Conservation (phyloP, 257 asterid genomes). For the Fraxinus anomala region DNA sequence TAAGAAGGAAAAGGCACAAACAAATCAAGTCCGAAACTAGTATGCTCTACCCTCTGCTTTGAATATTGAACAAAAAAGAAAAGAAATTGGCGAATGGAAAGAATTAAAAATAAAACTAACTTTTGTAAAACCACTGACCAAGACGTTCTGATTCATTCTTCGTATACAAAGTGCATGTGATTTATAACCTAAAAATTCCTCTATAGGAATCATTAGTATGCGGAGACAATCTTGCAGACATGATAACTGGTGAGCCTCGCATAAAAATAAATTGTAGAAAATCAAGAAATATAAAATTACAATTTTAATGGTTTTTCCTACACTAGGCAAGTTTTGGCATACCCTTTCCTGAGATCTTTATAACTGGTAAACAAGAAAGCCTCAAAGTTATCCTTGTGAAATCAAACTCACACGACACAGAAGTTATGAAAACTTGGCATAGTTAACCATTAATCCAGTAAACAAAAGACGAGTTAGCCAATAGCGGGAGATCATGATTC, state of each 20-base stretch:
- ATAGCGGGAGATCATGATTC: constrained; percentile 14
- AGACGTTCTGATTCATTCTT: background rate
- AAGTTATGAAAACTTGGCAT: background rate
- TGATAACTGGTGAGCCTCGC: background rate
- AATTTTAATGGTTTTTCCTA: background rate
- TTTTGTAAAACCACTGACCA: constrained; percentile 7
- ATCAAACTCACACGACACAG: background rate
- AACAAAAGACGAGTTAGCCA: constrained; percentile 1
- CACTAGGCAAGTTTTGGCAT: constrained; percentile 3
- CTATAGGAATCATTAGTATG: background rate
- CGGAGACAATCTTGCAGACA: constrained; percentile 1
- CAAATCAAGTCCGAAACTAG: constrained; percentile 7
- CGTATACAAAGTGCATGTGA: constrained; percentile 11
- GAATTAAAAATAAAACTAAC: constrained; percentile 8
- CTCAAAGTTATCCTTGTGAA: background rate
- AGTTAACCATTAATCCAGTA: constrained; percentile 2
- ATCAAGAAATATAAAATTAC: background rate
- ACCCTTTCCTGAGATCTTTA: constrained; percentile 10
- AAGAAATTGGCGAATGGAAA: background rate
- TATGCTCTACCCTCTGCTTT: background rate
- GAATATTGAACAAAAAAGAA: constrained; percentile 18
- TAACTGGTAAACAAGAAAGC: background rate
- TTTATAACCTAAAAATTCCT: background rate
- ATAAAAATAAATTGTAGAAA: constrained; percentile 16
- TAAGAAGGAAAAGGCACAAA: constrained; percentile 26